These are phyloP conservation scores for Trichoderma orchidacearum DNA, from an alignment of 495 filamentous ascomycete genomes.

Conservation along the genomic window DNA sequence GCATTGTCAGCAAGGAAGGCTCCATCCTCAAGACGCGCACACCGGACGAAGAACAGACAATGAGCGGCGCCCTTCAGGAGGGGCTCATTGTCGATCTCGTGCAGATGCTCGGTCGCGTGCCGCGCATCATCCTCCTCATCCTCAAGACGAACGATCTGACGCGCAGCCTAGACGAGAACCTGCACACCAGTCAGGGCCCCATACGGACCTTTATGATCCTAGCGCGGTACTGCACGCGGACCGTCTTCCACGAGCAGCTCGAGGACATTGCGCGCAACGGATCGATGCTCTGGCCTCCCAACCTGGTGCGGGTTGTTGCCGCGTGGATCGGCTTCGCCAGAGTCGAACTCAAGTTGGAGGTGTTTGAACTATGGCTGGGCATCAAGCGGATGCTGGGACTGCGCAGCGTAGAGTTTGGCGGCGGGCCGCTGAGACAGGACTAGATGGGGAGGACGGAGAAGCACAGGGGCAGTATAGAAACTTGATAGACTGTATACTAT, in stretches of 20 bases:
- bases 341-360: slow-evolving; percentile 39
- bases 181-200: slow-evolving; percentile 81
- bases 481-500: not conserved
- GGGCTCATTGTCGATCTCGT: slow-evolving; percentile 81
- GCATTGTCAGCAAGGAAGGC: slow-evolving; percentile 44
- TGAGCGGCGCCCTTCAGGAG: slow-evolving; percentile 69
- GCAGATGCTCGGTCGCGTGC: slow-evolving; percentile 77
- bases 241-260: slow-evolving; percentile 77
- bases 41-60: slow-evolving; percentile 62
- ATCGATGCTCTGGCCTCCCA: slow-evolving; percentile 34
- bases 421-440: not conserved
- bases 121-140: slow-evolving; percentile 83
- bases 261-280: slow-evolving; percentile 44
- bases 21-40: slow-evolving; percentile 49
- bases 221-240: slow-evolving; percentile 79
- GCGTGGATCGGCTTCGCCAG: slow-evolving; percentile 37
- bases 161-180: slow-evolving; percentile 81
- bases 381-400: slow-evolving; percentile 33
- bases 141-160: slow-evolving; percentile 98
- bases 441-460: not conserved
- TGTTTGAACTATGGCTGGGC: slow-evolving; percentile 43
- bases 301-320: slow-evolving; percentile 27
- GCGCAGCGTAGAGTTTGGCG: not conserved
- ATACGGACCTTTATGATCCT: slow-evolving; percentile 86
- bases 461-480: not conserved